A percentile compares a stretch with the other conserved stretches of the same genome.
Conservation (phyloP, 305 asterid species). For the Solanum hybrid region DNA sequence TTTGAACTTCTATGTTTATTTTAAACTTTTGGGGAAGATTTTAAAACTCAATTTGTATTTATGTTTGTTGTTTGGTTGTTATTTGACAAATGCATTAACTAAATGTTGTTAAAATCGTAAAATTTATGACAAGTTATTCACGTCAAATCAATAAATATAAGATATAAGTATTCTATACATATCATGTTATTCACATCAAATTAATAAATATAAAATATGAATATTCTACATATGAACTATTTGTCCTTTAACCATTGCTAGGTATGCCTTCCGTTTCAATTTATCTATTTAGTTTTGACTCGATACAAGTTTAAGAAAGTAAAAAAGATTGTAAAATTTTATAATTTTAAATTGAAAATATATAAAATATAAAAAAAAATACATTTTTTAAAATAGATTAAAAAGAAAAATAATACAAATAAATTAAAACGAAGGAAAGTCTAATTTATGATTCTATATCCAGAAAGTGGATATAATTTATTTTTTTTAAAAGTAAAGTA, state of each 20-base stretch:
- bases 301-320: too few species aligned
- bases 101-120: neutral
- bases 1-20: neutral
- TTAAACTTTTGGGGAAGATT: neutral
- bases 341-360: too few species aligned
- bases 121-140: neutral
- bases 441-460: neutral
- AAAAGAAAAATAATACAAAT: too few species aligned
- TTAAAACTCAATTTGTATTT: neutral
- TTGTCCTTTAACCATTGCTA: neutral
- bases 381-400: too few species aligned
- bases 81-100: neutral
- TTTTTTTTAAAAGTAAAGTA: neutral
- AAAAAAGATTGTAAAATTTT: too few species aligned
- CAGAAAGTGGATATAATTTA: neutral
- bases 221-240: neutral
- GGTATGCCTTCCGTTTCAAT: neutral
- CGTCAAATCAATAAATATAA: neutral
- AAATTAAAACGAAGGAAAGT: neutral
- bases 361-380: too few species aligned
- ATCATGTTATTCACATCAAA: neutral
- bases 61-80: neutral
- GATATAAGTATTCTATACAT: neutral
- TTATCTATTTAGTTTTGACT: too few species aligned
- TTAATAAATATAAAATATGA: neutral